Evolutionary conservation across 139 green algal species (phyloP), one percentile per base, ranked within the genome.

Genomic region (Medakamo hakoo): DNA sequence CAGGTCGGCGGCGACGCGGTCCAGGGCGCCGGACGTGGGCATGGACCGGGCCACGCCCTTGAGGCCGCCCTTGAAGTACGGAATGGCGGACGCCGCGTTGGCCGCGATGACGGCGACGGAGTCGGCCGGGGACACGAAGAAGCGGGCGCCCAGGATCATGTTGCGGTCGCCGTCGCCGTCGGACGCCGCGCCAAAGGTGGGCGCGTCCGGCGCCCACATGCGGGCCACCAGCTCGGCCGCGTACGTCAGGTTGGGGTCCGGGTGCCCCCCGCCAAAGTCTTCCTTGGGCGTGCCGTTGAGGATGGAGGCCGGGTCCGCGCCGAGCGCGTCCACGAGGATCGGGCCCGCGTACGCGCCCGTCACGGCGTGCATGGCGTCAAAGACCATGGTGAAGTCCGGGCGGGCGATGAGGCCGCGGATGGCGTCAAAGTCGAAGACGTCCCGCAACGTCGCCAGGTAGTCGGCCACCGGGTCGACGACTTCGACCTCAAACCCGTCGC

Each of bases 191-290:
- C 91, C 92, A 58, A 97, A 90, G 56, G 76, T 71, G 30, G 88
- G 85, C 3, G 79, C 88, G 27, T 86, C 59, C 24, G 82, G 70
- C 4, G 58, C 65, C 61, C 66, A 91, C 78, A 88, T 85, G 23
- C 83, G 66, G 48, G 85, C 72, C 59, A 98, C 92, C 68, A 98
- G 84, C 63, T 98, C 92, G 56, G 97, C 79, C 18, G 93, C 92
- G 65, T 98, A 98, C 18, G 93, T 99, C 30, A 99, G 84, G 78
- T 99, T 99, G 65, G 93, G 93, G 80, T 99, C 93, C 19, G 93
- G 93, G 80, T 99, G 93, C 40, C 93, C 93, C 40, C 84, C 86
- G 28, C 81, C 87, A 82, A 99, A 99, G 79, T 96, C 86, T 58
- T 89, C 79, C 68, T 85, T 78, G 26, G 84, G 85, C 27, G 71